Evolutionary conservation across 2,329 filamentous ascomycete genomes (phyloP), one percentile per base, ranked within the genome.

Genomic region (Periconia digitata): DNA sequence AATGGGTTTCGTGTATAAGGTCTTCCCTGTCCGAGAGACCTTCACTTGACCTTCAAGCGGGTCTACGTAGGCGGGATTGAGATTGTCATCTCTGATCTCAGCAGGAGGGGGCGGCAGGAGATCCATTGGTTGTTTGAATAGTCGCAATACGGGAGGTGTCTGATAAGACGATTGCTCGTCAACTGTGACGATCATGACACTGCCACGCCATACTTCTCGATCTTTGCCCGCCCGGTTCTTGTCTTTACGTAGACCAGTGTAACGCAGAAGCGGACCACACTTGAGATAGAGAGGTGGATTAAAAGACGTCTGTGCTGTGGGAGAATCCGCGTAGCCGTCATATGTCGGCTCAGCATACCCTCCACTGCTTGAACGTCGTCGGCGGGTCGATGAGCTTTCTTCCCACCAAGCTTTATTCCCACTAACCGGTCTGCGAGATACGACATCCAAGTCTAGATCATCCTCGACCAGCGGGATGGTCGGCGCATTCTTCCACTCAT

Each of bases 101-200:
- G 80, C 78, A 1, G 90, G 89, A 1, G 91, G 90, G 3, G 89
- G 87, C 6, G 89, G 87, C 2, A 95, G 76, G 16, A 96, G 76
- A 53, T 92, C 87, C 69, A 92, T 87, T 1, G 90, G 87, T 64
- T 96, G 92, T 6, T 87, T 85, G 68, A 97, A 99, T 3, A 99
- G 72, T 37, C 92, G 83, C 55, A 99, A 75, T 0, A 82, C 89
- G 3, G 94, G 94, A 0, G 76, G 70, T n/a, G 81, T 81, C 40
- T 90, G 85, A 64, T 96, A 96, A 0, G 87, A 88, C 2, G 92
- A 97, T 35, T 87, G 82, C 2, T 83, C 80, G 64, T 99, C 92
- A 44, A 85, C 81, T 0, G 94, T 97, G 18, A 99, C 91, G 60
- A 99, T 96, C 90, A 99, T 91, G 48, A 97, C 81, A 51, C 85